Evolutionary conservation across 139 green algal species (phyloP).

Genomic region (Picochlorum sp.): DNA sequence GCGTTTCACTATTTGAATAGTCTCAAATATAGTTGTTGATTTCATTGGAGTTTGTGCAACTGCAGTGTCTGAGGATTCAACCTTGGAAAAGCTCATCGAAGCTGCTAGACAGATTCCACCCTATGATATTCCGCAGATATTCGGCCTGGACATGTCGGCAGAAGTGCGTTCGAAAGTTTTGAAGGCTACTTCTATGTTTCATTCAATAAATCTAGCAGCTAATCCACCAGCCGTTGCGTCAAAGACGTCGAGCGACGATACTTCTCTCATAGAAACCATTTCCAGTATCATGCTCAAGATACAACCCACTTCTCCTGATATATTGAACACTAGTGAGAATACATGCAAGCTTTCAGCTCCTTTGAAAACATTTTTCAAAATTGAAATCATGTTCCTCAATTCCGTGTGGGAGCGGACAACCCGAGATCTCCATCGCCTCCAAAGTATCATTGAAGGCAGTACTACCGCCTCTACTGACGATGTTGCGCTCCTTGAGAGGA

Average conservation of each 20-base stretch:
- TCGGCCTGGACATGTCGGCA: constrained; percentile 89
- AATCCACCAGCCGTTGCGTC: too few species aligned
- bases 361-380: background rate
- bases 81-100: constrained; percentile 70
- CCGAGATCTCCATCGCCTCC: too few species aligned
- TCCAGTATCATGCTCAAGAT: too few species aligned
- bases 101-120: constrained; percentile 74
- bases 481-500: too few species aligned
- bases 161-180: constrained; percentile 86
- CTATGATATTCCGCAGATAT: constrained; percentile 82
- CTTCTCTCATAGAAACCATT: too few species aligned
- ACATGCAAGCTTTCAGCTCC: background rate
- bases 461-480: too few species aligned
- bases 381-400: background rate
- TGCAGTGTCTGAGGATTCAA: constrained; percentile 58
- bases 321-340: too few species aligned
- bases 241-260: too few species aligned
- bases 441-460: too few species aligned
- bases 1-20: background rate
- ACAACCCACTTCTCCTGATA: too few species aligned
- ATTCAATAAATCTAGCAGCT: background rate
- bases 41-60: constrained; percentile 50
- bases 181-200: background rate
- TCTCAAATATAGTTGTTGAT: constrained; percentile 41
- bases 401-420: too few species aligned